Evolutionary conservation across 768 basidiomycete genomes (phyloP), one percentile per base, ranked within the genome.

Genomic region (Termitomyces sp.): DNA sequence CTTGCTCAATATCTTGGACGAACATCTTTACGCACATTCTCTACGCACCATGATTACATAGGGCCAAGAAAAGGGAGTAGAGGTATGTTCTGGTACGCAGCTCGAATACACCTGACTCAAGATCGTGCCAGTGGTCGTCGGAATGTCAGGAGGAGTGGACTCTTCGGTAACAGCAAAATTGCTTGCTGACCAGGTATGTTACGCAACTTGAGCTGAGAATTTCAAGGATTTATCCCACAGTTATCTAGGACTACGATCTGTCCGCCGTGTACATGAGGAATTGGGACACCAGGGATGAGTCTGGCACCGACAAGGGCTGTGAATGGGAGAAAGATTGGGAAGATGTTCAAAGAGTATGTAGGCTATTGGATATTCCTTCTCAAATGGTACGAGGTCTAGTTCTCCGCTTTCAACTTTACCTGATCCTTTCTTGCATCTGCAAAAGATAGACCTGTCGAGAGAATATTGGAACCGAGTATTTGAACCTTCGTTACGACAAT

Each of bases 271-370:
- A 87, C 69, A 98, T 98, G 95, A 82, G 92, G 21, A 98, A 98
- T 57, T 98, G 95, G 95, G 90, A 93, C 62, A 88, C 87, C 2
- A 77, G 86, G 40, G 90, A 93, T 64, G 92, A 94, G 70, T 82
- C 77, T 24, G 87, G 82, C 17, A 79, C 84, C 0, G 89, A 90
- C 64, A 77, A 74, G n/a, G 88, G 90, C 3, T 98, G 95, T 62
- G 91, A 94, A 68, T 98, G 95, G 95, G 88, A 98, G 70, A 87
- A 84, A 56, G 95, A 98, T 63, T 97, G 90, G 89, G 82, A 88
- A 57, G 93, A 96, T 66, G 95, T 97, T 1, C 86, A 86, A 62
- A 72, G 75, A 17, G 90, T 97, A 12, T 93, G 93, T 65, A 79
- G 72, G 50, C 73, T 79, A 61, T 77, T 88, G 22, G 89, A 80